Percentiles rank a stretch among this genome's conserved stretches.
Conservation (phyloP, 129 eudicot genomes). For the Centella asiatica region DNA sequence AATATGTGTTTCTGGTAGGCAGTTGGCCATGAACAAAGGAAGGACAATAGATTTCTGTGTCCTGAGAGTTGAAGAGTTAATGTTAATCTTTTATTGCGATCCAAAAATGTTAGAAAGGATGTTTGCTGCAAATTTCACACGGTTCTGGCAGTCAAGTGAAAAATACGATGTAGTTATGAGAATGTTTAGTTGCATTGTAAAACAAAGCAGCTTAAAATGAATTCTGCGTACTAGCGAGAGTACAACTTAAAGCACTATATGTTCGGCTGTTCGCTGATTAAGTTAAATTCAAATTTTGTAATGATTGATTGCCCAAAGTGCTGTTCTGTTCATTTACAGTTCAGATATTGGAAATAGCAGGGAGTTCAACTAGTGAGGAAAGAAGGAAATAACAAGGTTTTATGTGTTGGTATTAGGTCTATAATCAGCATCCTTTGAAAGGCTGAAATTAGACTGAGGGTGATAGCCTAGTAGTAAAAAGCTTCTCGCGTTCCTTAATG, state of each 20-base stretch:
- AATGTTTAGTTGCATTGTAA: no score
- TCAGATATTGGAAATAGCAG: not conserved
- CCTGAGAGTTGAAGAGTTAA: not conserved
- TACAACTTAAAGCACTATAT: not conserved
- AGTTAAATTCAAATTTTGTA: not conserved
- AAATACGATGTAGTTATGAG: not conserved
- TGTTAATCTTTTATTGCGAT: no score
- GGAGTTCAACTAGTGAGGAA: not conserved
- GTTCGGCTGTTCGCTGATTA: not conserved
- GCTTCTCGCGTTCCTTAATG: no score
- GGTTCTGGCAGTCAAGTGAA: not conserved
- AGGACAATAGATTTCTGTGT: not conserved
- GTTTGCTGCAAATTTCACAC: not conserved
- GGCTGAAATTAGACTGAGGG: no score
- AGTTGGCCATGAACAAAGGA: not conserved
- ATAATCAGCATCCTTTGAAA: not conserved
- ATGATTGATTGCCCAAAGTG: not conserved
- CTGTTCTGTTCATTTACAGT: not conserved
- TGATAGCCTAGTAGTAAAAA: no score
- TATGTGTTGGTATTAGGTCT: not conserved
- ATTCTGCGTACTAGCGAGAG: not conserved
- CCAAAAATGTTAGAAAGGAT: not conserved
- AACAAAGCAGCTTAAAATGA: no score
- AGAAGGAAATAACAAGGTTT: not conserved
- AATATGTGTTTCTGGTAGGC: no score